A percentile compares a stretch with the other conserved stretches of the same genome.
Conservation (phyloP, 768 basidiomycete genomes). For the Phylloporus sp. region DNA sequence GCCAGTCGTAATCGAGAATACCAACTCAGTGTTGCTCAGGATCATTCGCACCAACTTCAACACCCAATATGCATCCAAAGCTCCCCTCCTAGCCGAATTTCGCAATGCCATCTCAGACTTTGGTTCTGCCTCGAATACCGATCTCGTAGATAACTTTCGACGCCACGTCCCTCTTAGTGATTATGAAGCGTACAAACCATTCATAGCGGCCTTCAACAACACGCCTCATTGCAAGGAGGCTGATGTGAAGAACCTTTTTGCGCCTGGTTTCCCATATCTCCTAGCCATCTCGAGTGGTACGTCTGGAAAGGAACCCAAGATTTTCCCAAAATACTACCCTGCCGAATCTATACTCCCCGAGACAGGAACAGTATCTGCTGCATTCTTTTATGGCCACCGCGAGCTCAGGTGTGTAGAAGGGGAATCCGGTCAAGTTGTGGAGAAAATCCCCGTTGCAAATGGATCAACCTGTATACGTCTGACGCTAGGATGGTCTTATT, state of each 20-base stretch:
- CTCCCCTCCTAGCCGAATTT: neutral
- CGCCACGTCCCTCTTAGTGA: neutral
- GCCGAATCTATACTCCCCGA: too few relatives aligned
- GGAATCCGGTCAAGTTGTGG: neutral
- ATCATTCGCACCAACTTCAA: neutral
- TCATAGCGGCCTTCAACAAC: conserved; percentile 3
- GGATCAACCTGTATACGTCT: neutral
- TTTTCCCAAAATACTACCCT: conserved; percentile 2
- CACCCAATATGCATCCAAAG: conserved; percentile 1
- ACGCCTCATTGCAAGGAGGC: conserved; percentile 5
- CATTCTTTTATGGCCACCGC: neutral
- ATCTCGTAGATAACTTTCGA: neutral
- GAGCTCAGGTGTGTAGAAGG: neutral
- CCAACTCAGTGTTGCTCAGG: neutral
- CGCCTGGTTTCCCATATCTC: conserved; percentile 8
- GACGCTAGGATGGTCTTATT: neutral
- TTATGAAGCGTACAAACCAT: conserved; percentile 10
- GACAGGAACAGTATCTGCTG: too few relatives aligned
- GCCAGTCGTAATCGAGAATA: neutral
- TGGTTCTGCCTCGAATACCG: neutral
- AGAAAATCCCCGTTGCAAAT: neutral
- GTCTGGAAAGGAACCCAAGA: conserved; percentile 2
- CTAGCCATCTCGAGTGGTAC: conserved; percentile 6
- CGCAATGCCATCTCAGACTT: neutral
- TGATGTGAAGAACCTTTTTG: conserved; percentile 8